Conservation (phyloP, 805 yeast genomes). For the Yamadazyma nakazawae region DNA sequence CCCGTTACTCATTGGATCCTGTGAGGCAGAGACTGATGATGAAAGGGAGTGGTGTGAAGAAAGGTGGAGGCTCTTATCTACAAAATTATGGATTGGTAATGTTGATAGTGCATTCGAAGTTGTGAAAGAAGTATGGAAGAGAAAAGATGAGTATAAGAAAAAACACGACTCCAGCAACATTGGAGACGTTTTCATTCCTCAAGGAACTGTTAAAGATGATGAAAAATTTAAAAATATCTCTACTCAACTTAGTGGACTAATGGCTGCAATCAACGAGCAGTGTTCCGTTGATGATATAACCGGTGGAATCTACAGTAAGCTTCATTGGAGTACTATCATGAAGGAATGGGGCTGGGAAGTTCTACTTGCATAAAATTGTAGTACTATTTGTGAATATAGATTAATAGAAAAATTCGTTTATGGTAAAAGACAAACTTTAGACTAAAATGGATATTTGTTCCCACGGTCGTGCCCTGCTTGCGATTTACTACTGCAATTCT, state of each 20-base stretch:
- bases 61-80: constrained; percentile 53
- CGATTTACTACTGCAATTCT: too few species aligned
- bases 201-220: constrained; percentile 16
- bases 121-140: constrained; percentile 67
- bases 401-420: too few species aligned
- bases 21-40: constrained; percentile 58
- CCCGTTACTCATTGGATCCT: constrained; percentile 61
- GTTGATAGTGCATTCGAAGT: constrained; percentile 65
- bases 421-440: too few species aligned
- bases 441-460: too few species aligned
- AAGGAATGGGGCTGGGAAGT: constrained; percentile 79
- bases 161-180: constrained; percentile 13
- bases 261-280: constrained; percentile 37
- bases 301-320: constrained; percentile 45
- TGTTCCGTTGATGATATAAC: constrained; percentile 28
- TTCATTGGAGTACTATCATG: constrained; percentile 71
- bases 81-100: constrained; percentile 62
- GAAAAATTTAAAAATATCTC: constrained; percentile 25
- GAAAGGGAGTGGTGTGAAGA: constrained; percentile 60
- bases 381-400: background rate
- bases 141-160: constrained; percentile 48
- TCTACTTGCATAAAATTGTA: constrained; percentile 42
- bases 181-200: constrained; percentile 16
- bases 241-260: constrained; percentile 36
- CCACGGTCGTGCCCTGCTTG: background rate